phyloP scores from a whole-genome alignment of 495 filamentous ascomycete species.

The Trichocladium antarcticum region DNA sequence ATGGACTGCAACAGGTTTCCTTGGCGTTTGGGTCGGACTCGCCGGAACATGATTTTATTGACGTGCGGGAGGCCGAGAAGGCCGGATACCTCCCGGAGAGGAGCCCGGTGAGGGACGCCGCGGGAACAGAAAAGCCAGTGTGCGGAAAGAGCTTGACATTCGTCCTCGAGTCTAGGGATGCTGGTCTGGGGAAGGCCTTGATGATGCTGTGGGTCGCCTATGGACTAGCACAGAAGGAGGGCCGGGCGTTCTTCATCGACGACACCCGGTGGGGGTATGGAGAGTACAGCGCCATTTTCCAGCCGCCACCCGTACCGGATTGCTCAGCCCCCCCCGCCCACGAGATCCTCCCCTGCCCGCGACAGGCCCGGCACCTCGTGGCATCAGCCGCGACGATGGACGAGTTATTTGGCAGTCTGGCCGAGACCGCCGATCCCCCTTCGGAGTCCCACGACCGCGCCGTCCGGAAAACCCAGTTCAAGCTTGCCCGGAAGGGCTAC shows the following conservation, averaged over 20 bases:
- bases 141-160: conserved; percentile 61
- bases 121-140: conserved; percentile 32
- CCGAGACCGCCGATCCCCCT: conserved; percentile 37
- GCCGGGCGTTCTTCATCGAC: conserved; percentile 61
- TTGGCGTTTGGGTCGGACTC: conserved; percentile 47
- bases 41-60: conserved; percentile 52
- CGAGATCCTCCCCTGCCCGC: conserved; percentile 60
- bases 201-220: conserved; percentile 69
- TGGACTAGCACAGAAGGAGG: conserved; percentile 58
- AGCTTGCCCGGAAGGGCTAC: conserved; percentile 50
- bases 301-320: conserved; percentile 42
- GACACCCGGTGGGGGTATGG: conserved; percentile 70
- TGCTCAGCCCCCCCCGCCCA: conserved; percentile 52
- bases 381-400: conserved; percentile 51
- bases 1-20: conserved; percentile 30
- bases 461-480: conserved; percentile 39
- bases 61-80: conserved; percentile 51
- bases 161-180: conserved; percentile 53
- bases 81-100: conserved; percentile 40
- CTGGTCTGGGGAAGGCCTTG: conserved; percentile 56
- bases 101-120: conserved; percentile 9
- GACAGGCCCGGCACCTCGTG: conserved; percentile 53
- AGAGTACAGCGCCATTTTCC: conserved; percentile 53
- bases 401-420: conserved; percentile 49
- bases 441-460: conserved; percentile 32